Base-by-base conservation (phyloP, 768 basidiomycete species). In the Mycena chlorophos region DNA sequence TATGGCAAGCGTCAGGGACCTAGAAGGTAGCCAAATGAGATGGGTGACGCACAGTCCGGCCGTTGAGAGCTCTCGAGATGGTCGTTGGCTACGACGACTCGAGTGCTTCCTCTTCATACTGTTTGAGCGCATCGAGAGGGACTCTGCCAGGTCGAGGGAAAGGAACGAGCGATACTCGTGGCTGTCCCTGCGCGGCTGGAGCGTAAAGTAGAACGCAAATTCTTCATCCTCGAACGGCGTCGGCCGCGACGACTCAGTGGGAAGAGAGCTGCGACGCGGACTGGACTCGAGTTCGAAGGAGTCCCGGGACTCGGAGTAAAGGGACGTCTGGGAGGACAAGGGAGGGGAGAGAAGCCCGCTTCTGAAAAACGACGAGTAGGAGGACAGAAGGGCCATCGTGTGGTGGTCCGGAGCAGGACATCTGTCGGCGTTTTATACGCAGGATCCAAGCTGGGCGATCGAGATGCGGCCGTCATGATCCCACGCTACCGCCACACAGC, bases 131-230 rank as follows among this genome's bases (percentile, higher is more conserved):
- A 57, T 57, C 0, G 63, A 65, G 22, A 65, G 69, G 52, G 67
- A 65, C 55, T 76, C 75, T 19, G 80, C 80, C 2, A 80, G 71
- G 63, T 81, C 79, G 52, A 81, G 75, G 26, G 74, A 81, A 31
- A 81, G 74, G 61, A 81, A 81, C 0, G 79, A 81, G 22, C 74
- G 73, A 30, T 63, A 61, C 57, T 67, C 54, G 61, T 58, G 34
- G 19, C 63, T 61, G 62, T 70, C 71, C 16, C 71, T 69, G 42
- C 63, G 65, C 1, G 67, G 63, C 54, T 69, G 67, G 31, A 77
- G 63, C 1, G 76, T 75, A 51, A 76, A 71, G 51, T 74, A 75
- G 55, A 74, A 65, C 26, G 69, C 62, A 16, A 71, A 70, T 1
- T 63, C 63, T 55, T 69, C 69, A 19, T 40, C 50, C 5, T 51